phyloP scores from a whole-genome alignment of 2,329 filamentous ascomycete species.

The Aspergillus sojae region DNA sequence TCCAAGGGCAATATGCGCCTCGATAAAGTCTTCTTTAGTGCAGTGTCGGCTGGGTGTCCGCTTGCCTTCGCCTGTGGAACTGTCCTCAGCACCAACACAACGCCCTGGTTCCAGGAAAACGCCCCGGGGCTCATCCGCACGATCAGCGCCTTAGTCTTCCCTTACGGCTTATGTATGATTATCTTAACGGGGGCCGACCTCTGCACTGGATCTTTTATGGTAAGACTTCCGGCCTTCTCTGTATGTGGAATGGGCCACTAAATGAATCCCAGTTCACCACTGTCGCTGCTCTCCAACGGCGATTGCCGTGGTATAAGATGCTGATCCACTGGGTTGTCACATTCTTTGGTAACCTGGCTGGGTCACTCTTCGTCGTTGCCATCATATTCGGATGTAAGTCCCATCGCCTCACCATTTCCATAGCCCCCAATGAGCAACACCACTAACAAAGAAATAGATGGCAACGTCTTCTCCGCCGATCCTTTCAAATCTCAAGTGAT shows the following conservation, averaged over 20 bases:
- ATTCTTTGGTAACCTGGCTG: constrained; percentile 54
- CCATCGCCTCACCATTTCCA: background rate
- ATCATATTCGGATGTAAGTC: constrained; percentile 53
- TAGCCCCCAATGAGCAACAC: background rate
- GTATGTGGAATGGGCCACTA: background rate
- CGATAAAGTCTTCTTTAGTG: constrained; percentile 56
- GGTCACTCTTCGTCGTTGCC: constrained; percentile 51
- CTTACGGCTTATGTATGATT: constrained; percentile 54
- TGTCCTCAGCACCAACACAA: constrained; percentile 48
- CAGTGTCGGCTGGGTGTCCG: constrained; percentile 55
- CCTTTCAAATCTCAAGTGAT: constrained; percentile 50
- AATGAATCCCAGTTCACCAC: constrained; percentile 42
- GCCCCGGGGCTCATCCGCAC: constrained; percentile 52
- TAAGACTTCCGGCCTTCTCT: constrained; percentile 16
- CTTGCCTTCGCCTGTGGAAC: constrained; percentile 56
- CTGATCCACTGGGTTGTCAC: constrained; percentile 49
- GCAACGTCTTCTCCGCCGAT: constrained; percentile 48
- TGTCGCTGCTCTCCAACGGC: constrained; percentile 47
- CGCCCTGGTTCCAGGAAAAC: constrained; percentile 54
- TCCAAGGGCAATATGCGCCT: constrained; percentile 57
- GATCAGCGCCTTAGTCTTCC: constrained; percentile 51
- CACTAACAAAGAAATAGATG: constrained; percentile 35
- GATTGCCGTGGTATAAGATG: constrained; percentile 41
- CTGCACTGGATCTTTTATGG: constrained; percentile 52
- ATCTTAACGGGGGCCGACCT: constrained; percentile 54